phyloP scores from a whole-genome alignment of 768 basidiomycete genomes.

The Boletus bicolor region DNA sequence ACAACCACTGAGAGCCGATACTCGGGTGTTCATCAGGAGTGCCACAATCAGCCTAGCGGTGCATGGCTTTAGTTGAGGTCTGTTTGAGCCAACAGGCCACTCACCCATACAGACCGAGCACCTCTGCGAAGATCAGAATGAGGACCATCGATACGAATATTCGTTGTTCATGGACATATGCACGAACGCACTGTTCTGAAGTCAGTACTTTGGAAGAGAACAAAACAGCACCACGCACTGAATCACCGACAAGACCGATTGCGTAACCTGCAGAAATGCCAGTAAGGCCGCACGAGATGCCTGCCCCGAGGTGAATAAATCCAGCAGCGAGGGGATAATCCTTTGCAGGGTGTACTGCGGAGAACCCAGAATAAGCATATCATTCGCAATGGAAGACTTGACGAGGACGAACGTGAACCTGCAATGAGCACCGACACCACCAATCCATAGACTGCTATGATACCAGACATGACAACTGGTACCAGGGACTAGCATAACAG shows the following conservation, averaged over 20 bases:
- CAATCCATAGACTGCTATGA: conserved; percentile 95
- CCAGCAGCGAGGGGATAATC: conserved; percentile 84
- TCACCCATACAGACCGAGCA: conserved; percentile 84
- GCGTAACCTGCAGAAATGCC: conserved; percentile 93
- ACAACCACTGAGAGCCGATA: conserved; percentile 39
- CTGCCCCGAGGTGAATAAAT: conserved; percentile 90
- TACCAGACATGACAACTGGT: conserved; percentile 97
- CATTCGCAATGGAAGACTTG: neutral
- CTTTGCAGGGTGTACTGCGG: conserved; percentile 54
- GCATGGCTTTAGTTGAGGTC: neutral
- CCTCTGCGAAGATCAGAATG: conserved; percentile 90
- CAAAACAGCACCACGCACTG: conserved; percentile 50
- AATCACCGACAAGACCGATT: conserved; percentile 91
- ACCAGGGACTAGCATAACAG: conserved; percentile 68
- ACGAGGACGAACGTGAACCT: conserved; percentile 48
- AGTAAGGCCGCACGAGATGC: conserved; percentile 86
- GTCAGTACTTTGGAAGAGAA: conserved; percentile 6
- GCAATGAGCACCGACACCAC: conserved; percentile 94
- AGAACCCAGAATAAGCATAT: conserved; percentile 15
- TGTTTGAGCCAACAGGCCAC: conserved; percentile 21
- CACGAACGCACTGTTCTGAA: conserved; percentile 70
- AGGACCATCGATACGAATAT: conserved; percentile 96
- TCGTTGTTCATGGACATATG: conserved; percentile 85
- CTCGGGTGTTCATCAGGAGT: conserved; percentile 85
- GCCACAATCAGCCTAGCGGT: conserved; percentile 72